Base-by-base conservation (phyloP, 1,284 basidiomycete genomes). In the Coniferiporia sulphurascens region DNA sequence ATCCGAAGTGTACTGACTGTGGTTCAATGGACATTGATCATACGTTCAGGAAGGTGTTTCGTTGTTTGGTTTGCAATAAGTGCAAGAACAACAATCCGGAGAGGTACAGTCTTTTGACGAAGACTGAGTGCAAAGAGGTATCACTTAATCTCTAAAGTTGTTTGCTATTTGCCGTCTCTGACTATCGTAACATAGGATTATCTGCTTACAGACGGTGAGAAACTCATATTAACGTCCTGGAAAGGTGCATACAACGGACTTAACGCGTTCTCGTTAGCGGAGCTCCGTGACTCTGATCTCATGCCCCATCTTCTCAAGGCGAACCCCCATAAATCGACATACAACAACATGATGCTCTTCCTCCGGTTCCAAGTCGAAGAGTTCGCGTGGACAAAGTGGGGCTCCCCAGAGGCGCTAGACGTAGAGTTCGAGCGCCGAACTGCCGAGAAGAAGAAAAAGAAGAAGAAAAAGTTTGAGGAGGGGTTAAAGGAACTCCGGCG, bases 281-380 rank as follows among this genome's bases (percentile, higher is more conserved):
- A 99, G 72, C 80, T 99, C 36, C 86, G 89, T 57, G 97, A 99
- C 70, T 85, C 90, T 65, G 94, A 98, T 66, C 75, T 91, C 19
- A 82, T 99, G 63, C 96, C 95, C 0, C 97, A 99, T 73, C 78
- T 98, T 17, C 80, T 99, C 54, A 95, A 95, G 70, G 91, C 94
- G 3, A 99, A 99, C 70, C 97, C 97, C 1, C 95, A 99, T 76
- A 92, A 93, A 64, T 92, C 94, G 21, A 97, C 94, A 0, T 99
- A 94, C 71, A 91, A 90, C 52, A 99, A 99, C 76, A 99, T 99
- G 97, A 99, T 99, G 97, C 81, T 99, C 22, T 99, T 94, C 74
- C 80, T 98, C 6, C 86, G 97, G 22, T 88, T 79, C 67, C 95
- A 98, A 73, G 95, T 99, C 2, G 97, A 99, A 72, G 89, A 88